Evolutionary conservation across 2,329 filamentous ascomycete species (phyloP).

Genomic region (Coleophoma crateriformis): DNA sequence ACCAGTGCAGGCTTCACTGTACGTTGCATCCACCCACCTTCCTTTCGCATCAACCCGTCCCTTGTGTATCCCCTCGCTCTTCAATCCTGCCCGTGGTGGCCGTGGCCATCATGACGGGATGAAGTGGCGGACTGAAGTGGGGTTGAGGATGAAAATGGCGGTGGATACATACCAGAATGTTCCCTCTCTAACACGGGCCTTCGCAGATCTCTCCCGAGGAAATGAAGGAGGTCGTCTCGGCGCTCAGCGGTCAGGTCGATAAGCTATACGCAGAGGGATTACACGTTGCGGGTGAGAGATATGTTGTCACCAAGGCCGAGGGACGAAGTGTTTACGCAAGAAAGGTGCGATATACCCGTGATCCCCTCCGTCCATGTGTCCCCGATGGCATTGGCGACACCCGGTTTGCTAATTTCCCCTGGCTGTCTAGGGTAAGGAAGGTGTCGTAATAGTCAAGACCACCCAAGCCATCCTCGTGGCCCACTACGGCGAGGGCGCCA

Average conservation of each 20-base stretch:
- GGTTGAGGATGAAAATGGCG: too few species aligned
- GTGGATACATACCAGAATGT: too few species aligned
- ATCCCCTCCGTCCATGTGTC: too few species aligned
- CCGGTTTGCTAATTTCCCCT: too few species aligned
- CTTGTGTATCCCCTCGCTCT: too few species aligned
- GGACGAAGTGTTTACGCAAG: constrained; percentile 79
- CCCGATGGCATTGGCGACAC: too few species aligned
- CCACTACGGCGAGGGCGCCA: constrained; percentile 71
- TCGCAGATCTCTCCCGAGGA: constrained; percentile 51
- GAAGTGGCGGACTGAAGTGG: too few species aligned
- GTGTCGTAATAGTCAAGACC: constrained; percentile 80
- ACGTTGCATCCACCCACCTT: constrained; percentile 9
- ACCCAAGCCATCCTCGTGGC: constrained; percentile 82
- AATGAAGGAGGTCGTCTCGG: constrained; percentile 51
- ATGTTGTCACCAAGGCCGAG: constrained; percentile 69
- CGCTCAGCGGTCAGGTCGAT: constrained; percentile 45
- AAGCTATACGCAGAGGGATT: constrained; percentile 68
- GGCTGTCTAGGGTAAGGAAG: constrained; percentile 62
- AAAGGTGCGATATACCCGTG: constrained; percentile 53
- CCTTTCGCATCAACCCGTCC: too few species aligned
- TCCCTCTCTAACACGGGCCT: too few species aligned
- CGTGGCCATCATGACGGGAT: too few species aligned
- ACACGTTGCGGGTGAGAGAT: constrained; percentile 71
- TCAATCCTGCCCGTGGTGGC: too few species aligned
- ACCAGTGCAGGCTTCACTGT: constrained; percentile 56